A percentile compares a stretch with the other conserved stretches of the same genome.
These are phyloP conservation scores for Bacidia rubella DNA, from an alignment of 495 filamentous ascomycete genomes.

Conservation along the genomic window DNA sequence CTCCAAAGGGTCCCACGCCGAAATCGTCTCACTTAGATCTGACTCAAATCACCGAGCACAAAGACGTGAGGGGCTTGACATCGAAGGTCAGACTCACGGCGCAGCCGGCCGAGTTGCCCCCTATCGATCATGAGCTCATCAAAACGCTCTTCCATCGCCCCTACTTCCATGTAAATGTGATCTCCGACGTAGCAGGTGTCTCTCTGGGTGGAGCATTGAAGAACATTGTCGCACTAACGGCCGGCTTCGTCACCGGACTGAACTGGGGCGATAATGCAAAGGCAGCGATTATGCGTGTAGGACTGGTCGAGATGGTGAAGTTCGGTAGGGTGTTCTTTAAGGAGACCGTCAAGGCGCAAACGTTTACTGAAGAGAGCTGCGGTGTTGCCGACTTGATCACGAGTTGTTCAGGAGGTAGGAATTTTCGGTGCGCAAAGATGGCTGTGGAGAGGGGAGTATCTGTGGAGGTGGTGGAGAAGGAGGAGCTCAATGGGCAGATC, in stretches of 20 bases:
- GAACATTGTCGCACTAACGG: conserved; percentile 90
- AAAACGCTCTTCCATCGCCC: conserved; percentile 85
- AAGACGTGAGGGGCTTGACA: conserved; percentile 45
- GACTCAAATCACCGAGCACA: conserved; percentile 46
- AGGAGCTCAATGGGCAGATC: conserved; percentile 92
- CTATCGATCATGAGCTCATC: conserved; percentile 65
- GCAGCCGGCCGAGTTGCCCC: conserved; percentile 65
- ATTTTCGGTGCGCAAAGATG: conserved; percentile 87
- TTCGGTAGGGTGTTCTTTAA: conserved; percentile 90
- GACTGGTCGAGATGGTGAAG: conserved; percentile 84
- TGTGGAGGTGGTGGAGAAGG: conserved; percentile 76
- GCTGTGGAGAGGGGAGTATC: conserved; percentile 63
- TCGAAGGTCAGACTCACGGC: conserved; percentile 54
- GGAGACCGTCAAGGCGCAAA: conserved; percentile 58
- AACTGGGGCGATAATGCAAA: conserved; percentile 98
- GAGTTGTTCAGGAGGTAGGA: conserved; percentile 77
- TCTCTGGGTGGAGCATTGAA: conserved; percentile 93
- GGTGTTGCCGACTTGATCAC: conserved; percentile 96
- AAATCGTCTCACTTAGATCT: conserved; percentile 42
- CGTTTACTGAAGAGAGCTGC: conserved; percentile 91
- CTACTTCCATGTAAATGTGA: conserved; percentile 92
- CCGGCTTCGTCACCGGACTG: conserved; percentile 87
- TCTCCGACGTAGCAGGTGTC: conserved; percentile 86
- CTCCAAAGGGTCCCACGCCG: conserved; percentile 34
- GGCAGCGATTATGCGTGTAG: conserved; percentile 91